These are phyloP conservation scores for Posidonia oceanica DNA, from an alignment of 116 monocot species.

Conservation along the genomic window DNA sequence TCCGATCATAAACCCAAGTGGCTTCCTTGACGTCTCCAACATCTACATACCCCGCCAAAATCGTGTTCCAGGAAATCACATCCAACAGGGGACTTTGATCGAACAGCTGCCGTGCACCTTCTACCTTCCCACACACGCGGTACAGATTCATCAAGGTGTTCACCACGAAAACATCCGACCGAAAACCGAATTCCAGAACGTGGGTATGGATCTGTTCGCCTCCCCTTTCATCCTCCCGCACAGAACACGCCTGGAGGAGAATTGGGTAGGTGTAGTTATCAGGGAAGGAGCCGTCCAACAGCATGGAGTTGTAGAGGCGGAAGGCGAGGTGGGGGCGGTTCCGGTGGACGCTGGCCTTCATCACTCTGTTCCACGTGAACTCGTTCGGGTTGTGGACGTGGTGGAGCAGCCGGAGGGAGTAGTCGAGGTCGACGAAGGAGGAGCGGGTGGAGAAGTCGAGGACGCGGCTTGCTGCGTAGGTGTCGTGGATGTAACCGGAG, in stretches of 20 bases:
- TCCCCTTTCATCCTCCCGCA: constrained; percentile 19
- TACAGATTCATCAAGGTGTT: constrained; percentile 80
- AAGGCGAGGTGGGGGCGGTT: constrained; percentile 28
- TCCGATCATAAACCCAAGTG: constrained; percentile 25
- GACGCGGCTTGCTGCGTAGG: constrained; percentile 77
- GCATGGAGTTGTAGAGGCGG: constrained; percentile 36
- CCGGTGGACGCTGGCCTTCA: constrained; percentile 31
- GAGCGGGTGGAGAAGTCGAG: constrained; percentile 32
- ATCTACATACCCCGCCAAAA: constrained; percentile 57
- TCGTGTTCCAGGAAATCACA: constrained; percentile 79
- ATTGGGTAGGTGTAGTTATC: constrained; percentile 68
- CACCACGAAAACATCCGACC: constrained; percentile 43
- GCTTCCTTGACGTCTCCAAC: constrained; percentile 41
- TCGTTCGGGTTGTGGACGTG: constrained; percentile 39
- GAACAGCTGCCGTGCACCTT: constrained; percentile 47
- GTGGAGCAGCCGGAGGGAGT: constrained; percentile 29
- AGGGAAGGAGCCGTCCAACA: constrained; percentile 7
- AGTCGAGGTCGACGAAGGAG: constrained; percentile 20
- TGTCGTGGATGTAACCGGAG: constrained; percentile 55
- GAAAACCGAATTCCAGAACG: constrained; percentile 38
- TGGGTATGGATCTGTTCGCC: constrained; percentile 61
- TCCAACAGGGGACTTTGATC: constrained; percentile 39
- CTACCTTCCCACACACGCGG: constrained; percentile 38
- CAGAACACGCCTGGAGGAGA: constrained; percentile 46
- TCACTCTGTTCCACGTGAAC: constrained; percentile 68